Conservation (phyloP, 2,329 filamentous ascomycete species). For the Fusarium concolor region DNA sequence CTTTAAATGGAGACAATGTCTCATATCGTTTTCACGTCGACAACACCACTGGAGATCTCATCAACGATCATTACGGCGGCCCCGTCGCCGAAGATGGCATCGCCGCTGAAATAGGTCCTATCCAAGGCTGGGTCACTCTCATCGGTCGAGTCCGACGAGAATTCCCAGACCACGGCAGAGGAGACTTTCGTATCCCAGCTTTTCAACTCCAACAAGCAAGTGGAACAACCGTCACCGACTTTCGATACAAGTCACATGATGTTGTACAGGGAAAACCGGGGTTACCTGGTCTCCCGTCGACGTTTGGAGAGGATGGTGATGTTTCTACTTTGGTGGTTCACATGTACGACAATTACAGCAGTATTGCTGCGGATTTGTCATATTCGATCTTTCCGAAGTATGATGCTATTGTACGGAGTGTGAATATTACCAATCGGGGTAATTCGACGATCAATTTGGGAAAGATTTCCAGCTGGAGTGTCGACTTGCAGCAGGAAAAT, state of each 20-base stretch:
- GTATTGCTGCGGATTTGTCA: slow-evolving; percentile 67
- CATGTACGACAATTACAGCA: slow-evolving; percentile 69
- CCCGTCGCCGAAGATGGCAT: slow-evolving; percentile 62
- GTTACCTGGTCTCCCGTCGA: slow-evolving; percentile 68
- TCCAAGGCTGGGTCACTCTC: slow-evolving; percentile 61
- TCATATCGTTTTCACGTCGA: slow-evolving; percentile 75
- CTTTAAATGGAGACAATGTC: slow-evolving; percentile 65
- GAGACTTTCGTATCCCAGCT: slow-evolving; percentile 72
- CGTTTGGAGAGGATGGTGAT: slow-evolving; percentile 65
- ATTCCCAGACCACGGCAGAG: slow-evolving; percentile 73
- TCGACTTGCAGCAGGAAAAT: slow-evolving; percentile 70
- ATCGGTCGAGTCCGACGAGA: slow-evolving; percentile 68
- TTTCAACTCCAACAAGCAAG: slow-evolving; percentile 69
- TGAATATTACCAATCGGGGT: slow-evolving; percentile 70
- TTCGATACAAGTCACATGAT: slow-evolving; percentile 68
- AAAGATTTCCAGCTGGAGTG: slow-evolving; percentile 69
- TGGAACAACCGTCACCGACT: slow-evolving; percentile 69
- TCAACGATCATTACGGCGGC: slow-evolving; percentile 72
- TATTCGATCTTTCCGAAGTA: slow-evolving; percentile 74
- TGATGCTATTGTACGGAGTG: slow-evolving; percentile 71
- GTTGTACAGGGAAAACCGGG: slow-evolving; percentile 66
- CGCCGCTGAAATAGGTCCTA: slow-evolving; percentile 49
- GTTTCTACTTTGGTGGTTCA: slow-evolving; percentile 70
- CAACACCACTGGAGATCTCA: slow-evolving; percentile 64
- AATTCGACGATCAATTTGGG: slow-evolving; percentile 64